Percentiles rank a stretch among this genome's conserved stretches.
phyloP scores from a whole-genome alignment of 2,329 filamentous ascomycete genomes.

The Ceratocystis diversiconidia region DNA sequence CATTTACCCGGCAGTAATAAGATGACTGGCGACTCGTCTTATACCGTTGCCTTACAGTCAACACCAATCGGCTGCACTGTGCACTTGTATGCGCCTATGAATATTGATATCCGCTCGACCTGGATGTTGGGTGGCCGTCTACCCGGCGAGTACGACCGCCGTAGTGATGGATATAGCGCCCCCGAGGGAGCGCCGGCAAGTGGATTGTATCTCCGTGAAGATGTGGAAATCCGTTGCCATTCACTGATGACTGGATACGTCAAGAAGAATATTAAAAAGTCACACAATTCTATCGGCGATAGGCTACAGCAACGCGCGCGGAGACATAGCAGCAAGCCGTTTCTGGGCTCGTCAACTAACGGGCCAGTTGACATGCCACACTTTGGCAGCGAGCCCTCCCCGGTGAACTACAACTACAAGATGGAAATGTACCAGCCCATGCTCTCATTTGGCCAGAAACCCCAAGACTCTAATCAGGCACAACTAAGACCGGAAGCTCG shows the following conservation, averaged over 20 bases:
- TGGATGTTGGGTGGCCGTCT: conserved; percentile 63
- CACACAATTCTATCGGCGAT: conserved; percentile 52
- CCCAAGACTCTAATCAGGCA: neutral
- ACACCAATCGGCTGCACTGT: conserved; percentile 60
- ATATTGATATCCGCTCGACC: conserved; percentile 62
- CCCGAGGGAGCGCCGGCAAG: conserved; percentile 33
- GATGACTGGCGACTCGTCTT: conserved; percentile 48
- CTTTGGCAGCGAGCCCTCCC: neutral
- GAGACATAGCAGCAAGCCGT: conserved; percentile 4
- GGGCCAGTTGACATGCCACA: neutral
- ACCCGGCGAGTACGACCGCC: conserved; percentile 53
- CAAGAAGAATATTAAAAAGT: conserved; percentile 66
- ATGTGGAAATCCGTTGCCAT: conserved; percentile 69
- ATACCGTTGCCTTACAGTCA: conserved; percentile 70
- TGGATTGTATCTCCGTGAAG: conserved; percentile 75
- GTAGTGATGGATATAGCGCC: conserved; percentile 50
- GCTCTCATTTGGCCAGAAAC: conserved; percentile 8
- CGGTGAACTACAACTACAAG: conserved; percentile 5
- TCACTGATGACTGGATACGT: conserved; percentile 62
- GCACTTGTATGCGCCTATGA: conserved; percentile 70
- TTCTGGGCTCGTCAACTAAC: neutral
- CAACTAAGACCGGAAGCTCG: neutral
- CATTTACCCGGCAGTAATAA: conserved; percentile 50
- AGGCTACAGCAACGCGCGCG: neutral
- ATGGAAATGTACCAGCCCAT: conserved; percentile 10